Evolutionary conservation across 768 basidiomycete species (phyloP).

Genomic region (Postia placenta): DNA sequence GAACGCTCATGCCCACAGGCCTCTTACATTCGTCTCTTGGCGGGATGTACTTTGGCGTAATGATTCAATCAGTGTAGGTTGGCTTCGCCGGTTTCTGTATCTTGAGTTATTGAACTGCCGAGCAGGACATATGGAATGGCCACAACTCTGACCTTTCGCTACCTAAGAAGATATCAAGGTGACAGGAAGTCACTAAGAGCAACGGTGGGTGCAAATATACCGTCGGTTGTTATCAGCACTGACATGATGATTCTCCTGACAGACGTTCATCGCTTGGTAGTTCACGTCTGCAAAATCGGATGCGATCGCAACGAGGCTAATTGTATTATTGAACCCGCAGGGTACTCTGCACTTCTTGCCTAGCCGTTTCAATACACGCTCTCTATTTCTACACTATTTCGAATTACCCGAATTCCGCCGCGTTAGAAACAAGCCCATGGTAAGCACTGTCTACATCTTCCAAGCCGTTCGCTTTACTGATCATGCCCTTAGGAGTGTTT

Average conservation of each 20-base stretch:
- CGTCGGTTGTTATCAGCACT: not conserved
- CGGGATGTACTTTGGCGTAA: not conserved
- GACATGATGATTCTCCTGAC: not conserved
- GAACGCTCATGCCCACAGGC: not conserved
- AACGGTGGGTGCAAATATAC: not conserved
- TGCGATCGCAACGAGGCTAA: not conserved
- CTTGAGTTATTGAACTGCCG: not conserved
- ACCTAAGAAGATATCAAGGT: not conserved
- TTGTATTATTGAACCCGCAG: not conserved
- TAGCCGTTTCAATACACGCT: not conserved
- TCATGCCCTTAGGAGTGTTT: slow-evolving; percentile 1
- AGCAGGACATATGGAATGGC: not conserved
- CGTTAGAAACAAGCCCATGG: not conserved
- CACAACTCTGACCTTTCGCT: not conserved
- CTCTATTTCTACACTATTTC: not conserved
- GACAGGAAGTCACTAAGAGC: not conserved
- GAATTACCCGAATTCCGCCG: not conserved
- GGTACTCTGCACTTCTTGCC: not conserved
- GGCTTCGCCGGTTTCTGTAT: not conserved
- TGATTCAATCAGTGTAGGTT: not conserved
- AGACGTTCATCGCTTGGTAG: not conserved
- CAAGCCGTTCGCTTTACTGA: not conserved
- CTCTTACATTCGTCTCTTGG: not conserved
- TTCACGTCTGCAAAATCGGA: not conserved
- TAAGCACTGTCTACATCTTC: not conserved